Percentiles rank a stretch among this genome's conserved stretches.
These are phyloP conservation scores for Pseudogymnoascus sp. DNA, from an alignment of 2,329 filamentous ascomycete species.

Conservation along the genomic window DNA sequence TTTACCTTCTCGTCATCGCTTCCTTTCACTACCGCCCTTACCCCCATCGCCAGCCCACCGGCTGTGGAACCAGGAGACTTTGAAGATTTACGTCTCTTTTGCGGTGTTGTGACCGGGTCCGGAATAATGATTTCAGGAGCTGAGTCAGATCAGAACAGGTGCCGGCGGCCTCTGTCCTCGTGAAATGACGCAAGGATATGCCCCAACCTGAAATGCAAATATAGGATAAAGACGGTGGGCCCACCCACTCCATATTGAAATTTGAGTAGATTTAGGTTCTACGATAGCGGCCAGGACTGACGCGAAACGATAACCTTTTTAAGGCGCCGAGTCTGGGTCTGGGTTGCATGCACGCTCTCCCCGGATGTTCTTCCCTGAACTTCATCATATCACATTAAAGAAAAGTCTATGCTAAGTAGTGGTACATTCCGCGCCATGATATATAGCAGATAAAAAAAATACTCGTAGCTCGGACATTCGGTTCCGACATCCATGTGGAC, in stretches of 20 bases:
- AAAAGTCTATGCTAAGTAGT: slow-evolving; percentile 6
- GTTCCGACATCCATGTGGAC: slow-evolving; percentile 10
- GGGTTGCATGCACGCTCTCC: too few relatives aligned
- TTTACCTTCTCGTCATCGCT: not conserved
- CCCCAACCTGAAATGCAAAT: too few relatives aligned
- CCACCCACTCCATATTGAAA: too few relatives aligned
- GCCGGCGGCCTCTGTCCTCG: too few relatives aligned
- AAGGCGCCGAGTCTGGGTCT: not conserved
- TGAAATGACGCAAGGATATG: too few relatives aligned
- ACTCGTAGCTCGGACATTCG: slow-evolving; percentile 9
- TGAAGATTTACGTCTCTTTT: too few relatives aligned
- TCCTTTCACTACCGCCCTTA: not conserved
- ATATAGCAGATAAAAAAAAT: slow-evolving; percentile 1
- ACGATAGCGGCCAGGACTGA: not conserved
- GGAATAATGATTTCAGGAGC: too few relatives aligned
- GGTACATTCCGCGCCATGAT: slow-evolving; percentile 2
- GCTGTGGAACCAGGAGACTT: not conserved
- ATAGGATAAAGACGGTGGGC: too few relatives aligned
- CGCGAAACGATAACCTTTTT: not conserved
- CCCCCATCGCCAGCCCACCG: not conserved
- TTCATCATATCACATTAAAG: slow-evolving; percentile 3
- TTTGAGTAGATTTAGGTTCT: too few relatives aligned
- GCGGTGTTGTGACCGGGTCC: too few relatives aligned
- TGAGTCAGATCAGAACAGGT: too few relatives aligned
- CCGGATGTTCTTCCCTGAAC: not conserved